phyloP scores from a whole-genome alignment of 306 rosid species.

The Chamaecrista fasciculata region DNA sequence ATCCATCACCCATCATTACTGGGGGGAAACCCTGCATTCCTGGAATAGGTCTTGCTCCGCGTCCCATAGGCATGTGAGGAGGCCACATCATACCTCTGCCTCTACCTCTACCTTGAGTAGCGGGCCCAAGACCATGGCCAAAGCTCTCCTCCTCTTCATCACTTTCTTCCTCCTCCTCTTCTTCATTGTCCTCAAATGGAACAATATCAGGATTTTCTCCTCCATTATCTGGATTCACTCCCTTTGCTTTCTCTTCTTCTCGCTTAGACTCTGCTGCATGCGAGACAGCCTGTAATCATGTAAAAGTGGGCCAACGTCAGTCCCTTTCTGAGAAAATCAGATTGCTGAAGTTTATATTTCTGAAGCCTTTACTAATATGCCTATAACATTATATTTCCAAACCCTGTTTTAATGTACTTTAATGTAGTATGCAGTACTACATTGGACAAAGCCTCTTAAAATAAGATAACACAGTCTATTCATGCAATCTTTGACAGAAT shows the following conservation, averaged over 20 bases:
- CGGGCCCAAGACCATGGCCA: slow-evolving; percentile 58
- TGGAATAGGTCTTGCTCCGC: slow-evolving; percentile 90
- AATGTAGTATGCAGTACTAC: not conserved
- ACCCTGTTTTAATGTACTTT: not conserved
- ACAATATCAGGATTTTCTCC: slow-evolving; percentile 95
- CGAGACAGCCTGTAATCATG: slow-evolving; percentile 67
- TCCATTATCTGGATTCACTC: slow-evolving; percentile 86
- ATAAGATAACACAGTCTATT: not conserved
- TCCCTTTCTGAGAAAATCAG: not conserved
- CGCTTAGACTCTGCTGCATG: slow-evolving; percentile 92
- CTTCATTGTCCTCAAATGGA: slow-evolving; percentile 99
- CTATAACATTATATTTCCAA: not conserved
- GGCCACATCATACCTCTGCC: slow-evolving; percentile 98
- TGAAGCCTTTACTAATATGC: slow-evolving; percentile 13
- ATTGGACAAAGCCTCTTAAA: not conserved
- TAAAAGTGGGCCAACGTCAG: slow-evolving; percentile 9
- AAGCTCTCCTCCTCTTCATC: slow-evolving; percentile 95
- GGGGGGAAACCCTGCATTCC: slow-evolving; percentile 93
- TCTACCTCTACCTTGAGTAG: slow-evolving; percentile 86
- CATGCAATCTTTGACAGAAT: not conserved
- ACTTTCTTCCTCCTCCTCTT: slow-evolving; percentile 99
- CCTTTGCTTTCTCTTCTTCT: slow-evolving; percentile 98
- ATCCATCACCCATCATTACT: slow-evolving; percentile 91
- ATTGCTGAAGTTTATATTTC: not conserved
- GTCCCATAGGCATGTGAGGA: slow-evolving; percentile 85